Percentiles rank a stretch among this genome's conserved stretches.
Conservation (phyloP, 306 rosid species). For the Casuarina equisetifolia region DNA sequence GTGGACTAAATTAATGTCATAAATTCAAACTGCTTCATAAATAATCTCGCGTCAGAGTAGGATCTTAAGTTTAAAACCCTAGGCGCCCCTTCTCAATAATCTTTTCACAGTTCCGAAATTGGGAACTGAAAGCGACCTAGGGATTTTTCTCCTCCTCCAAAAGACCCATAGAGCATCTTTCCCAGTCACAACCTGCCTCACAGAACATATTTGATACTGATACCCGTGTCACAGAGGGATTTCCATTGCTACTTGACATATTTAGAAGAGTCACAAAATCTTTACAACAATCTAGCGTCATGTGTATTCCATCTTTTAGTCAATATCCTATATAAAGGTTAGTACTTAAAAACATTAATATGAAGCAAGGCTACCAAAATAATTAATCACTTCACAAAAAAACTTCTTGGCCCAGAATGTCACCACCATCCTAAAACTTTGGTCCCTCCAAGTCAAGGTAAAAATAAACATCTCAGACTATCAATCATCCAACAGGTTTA, state of each 20-base stretch:
- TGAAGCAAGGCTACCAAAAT: background rate
- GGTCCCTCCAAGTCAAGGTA: constrained; percentile 1
- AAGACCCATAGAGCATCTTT: background rate
- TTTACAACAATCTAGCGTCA: background rate
- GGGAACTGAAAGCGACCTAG: background rate
- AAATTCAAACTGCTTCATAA: background rate
- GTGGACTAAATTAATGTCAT: background rate
- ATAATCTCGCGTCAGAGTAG: background rate
- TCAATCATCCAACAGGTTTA: background rate
- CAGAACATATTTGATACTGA: background rate
- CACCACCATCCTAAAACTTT: background rate
- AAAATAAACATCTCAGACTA: background rate
- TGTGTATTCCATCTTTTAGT: background rate
- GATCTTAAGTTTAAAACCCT: background rate
- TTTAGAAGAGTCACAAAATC: background rate
- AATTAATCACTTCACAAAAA: background rate
- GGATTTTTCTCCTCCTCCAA: background rate
- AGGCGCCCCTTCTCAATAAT: background rate
- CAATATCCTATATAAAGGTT: background rate
- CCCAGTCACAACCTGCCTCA: background rate
- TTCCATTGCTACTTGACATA: background rate
- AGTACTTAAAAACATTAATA: background rate
- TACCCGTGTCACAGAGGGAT: background rate
- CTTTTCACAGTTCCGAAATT: background rate
- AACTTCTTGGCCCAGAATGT: background rate